These are phyloP conservation scores for Infundibulicybe gibba DNA, from an alignment of 768 basidiomycete genomes.

Conservation along the genomic window DNA sequence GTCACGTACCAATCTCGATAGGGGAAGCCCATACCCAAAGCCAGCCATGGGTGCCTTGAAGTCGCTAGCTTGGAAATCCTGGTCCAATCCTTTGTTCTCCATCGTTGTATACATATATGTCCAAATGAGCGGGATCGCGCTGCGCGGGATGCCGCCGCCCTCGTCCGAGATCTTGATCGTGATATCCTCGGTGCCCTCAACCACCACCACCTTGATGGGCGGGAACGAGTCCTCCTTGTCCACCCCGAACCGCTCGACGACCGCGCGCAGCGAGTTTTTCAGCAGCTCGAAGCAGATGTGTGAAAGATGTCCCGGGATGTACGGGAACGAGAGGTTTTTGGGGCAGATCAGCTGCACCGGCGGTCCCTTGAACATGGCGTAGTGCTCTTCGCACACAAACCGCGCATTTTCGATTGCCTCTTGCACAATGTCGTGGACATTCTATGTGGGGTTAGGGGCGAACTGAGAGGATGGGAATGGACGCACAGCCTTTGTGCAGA, in stretches of 20 bases:
- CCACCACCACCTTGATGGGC: conserved; percentile 91
- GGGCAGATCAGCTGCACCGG: conserved; percentile 97
- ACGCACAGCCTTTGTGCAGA: conserved; percentile 86
- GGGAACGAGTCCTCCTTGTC: conserved; percentile 79
- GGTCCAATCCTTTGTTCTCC: conserved; percentile 68
- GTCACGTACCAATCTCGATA: conserved; percentile 80
- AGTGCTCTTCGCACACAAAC: conserved; percentile 93
- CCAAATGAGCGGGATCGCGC: conserved; percentile 94
- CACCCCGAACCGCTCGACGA: conserved; percentile 88
- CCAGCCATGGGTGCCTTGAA: conserved; percentile 99
- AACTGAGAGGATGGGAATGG: background rate
- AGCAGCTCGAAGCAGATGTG: conserved; percentile 97
- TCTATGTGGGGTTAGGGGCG: conserved; percentile 36
- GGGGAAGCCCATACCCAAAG: conserved; percentile 89
- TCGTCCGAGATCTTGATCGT: conserved; percentile 99
- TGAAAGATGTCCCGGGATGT: conserved; percentile 94
- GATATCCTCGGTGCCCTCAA: conserved; percentile 97
- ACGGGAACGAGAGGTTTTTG: conserved; percentile 79
- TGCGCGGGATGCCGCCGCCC: conserved; percentile 88
- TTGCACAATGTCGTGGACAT: conserved; percentile 95
- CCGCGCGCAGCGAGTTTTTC: conserved; percentile 96
- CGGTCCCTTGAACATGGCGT: conserved; percentile 93
- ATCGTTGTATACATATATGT: conserved; percentile 97
- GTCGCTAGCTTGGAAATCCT: conserved; percentile 80
- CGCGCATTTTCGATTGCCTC: conserved; percentile 98